Percentiles rank a stretch among this genome's conserved stretches.
These are phyloP conservation scores for Hansfordia pulvinata DNA, from an alignment of 2,329 filamentous ascomycete genomes.

Conservation along the genomic window DNA sequence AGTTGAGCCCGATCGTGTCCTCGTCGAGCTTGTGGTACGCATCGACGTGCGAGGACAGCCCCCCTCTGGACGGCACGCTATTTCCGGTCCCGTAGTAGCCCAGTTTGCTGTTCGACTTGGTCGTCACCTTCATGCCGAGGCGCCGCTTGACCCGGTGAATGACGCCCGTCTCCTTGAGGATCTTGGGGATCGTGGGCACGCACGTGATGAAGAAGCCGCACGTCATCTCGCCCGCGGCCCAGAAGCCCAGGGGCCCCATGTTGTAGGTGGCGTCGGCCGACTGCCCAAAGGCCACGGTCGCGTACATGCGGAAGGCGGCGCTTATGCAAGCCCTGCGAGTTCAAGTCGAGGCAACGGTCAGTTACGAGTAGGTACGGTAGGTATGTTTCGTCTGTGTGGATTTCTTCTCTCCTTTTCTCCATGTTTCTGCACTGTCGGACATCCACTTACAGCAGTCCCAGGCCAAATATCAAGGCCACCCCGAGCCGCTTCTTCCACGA, in stretches of 20 bases:
- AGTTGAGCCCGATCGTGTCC: neutral
- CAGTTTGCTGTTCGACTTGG: neutral
- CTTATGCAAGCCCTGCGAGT: constrained; percentile 22
- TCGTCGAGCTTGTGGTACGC: neutral
- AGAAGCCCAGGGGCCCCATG: constrained; percentile 25
- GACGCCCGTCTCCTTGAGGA: constrained; percentile 12
- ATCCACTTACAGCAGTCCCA: constrained; percentile 14
- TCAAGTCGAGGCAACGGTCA: neutral
- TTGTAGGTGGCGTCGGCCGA: constrained; percentile 19
- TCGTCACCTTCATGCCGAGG: too few relatives aligned
- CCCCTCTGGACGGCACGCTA: neutral
- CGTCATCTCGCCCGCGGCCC: constrained; percentile 29
- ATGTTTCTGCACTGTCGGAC: too few relatives aligned
- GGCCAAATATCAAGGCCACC: constrained; percentile 16
- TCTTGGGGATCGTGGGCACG: constrained; percentile 23
- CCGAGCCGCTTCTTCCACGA: constrained; percentile 15
- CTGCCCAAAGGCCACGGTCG: constrained; percentile 16
- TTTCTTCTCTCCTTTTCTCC: too few relatives aligned
- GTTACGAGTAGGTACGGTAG: too few relatives aligned
- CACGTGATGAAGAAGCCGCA: constrained; percentile 28
- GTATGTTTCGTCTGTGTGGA: too few relatives aligned
- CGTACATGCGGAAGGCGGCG: constrained; percentile 21
- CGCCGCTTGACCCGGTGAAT: too few relatives aligned
- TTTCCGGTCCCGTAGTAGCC: neutral
- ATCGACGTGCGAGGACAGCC: neutral